Conservation (phyloP, 257 asterid genomes). For the Thymus mandschuricus region DNA sequence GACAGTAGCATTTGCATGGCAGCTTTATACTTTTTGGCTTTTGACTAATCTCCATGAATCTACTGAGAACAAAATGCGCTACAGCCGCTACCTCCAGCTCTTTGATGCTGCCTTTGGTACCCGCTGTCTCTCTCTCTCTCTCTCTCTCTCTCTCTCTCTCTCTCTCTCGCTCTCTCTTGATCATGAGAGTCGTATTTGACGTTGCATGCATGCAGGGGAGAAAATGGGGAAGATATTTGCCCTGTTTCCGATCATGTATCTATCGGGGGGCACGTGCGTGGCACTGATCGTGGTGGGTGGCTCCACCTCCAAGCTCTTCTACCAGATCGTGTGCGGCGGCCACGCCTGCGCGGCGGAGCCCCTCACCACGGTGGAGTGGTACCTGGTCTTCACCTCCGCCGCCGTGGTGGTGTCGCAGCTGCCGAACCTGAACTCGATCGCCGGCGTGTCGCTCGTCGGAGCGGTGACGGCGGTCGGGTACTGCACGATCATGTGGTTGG, state of each 20-base stretch:
- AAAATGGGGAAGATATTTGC: constrained; percentile 35
- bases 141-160: not conserved
- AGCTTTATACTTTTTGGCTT: constrained; percentile 39
- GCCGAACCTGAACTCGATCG: constrained; percentile 42
- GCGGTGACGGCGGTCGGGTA: constrained; percentile 40
- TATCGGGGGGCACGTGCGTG: constrained; percentile 38
- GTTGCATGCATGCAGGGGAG: constrained; percentile 30
- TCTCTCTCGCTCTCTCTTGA: not conserved
- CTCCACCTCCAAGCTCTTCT: constrained; percentile 39
- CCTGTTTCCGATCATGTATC: constrained; percentile 36
- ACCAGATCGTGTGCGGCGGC: constrained; percentile 37
- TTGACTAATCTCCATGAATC: constrained; percentile 41
- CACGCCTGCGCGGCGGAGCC: constrained; percentile 32
- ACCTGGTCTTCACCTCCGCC: constrained; percentile 35
- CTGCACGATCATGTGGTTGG: constrained; percentile 37
- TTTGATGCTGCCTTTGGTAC: constrained; percentile 37
- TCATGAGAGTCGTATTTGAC: not conserved
- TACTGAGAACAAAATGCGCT: constrained; percentile 31
- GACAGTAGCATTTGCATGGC: constrained; percentile 38
- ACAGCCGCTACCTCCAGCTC: constrained; percentile 40
- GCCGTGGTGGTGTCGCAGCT: constrained; percentile 37
- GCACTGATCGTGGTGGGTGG: constrained; percentile 42
- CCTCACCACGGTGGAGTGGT: constrained; percentile 43
- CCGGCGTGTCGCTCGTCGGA: constrained; percentile 39
- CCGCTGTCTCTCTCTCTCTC: too few relatives aligned